Base-by-base conservation (phyloP, 192 early-diverging fungal genomes). In the Backusella tarrabulga region DNA sequence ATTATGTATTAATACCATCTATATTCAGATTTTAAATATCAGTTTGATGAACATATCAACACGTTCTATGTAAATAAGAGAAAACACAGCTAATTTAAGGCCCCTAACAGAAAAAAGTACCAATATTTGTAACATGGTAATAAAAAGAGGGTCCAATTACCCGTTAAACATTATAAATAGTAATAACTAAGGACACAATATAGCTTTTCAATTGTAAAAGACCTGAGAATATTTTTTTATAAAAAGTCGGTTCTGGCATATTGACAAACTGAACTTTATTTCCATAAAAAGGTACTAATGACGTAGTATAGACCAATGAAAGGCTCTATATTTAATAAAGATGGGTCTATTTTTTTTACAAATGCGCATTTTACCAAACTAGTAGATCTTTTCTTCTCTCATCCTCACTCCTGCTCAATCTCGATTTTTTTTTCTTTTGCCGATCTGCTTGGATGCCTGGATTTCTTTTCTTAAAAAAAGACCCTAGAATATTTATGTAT, bases 181-280 rank as follows among this genome's bases (percentile, higher is more conserved):
- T 44, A 44, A 14, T 15, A 15, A 14, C 42, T 44, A 44, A 44
- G 17, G 42, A 21, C 54, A 56, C 54, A 56, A 56, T 21, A 56
- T 9, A 56, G 23, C 42, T 44, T 44, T 17, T 44, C 4, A 14
- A 5, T 44, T 44, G 14, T 17, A 17, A 17, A 44, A 44, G 15
- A 56, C 54, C 54, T 56, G 54, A 21, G 54, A 56, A 56, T 56
- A 56, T 56, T 21, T 56, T 19, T 14, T 17, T 32, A 32, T 32
- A 32, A 44, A 56, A 56, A 56, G 21, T 56, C 21, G 7, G 50
- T 21, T 54, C 50, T 56, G n/a, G 8, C 54, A 56, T 21, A 21
- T 56, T 56, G 54, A 56, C 54, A 56, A 56, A 56, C 9, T 56
- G 54, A 56, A 56, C 54, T 56, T 56, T 56, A 56, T 56, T 56